phyloP scores from a whole-genome alignment of 768 basidiomycete genomes.

The Mycena epipterygia region DNA sequence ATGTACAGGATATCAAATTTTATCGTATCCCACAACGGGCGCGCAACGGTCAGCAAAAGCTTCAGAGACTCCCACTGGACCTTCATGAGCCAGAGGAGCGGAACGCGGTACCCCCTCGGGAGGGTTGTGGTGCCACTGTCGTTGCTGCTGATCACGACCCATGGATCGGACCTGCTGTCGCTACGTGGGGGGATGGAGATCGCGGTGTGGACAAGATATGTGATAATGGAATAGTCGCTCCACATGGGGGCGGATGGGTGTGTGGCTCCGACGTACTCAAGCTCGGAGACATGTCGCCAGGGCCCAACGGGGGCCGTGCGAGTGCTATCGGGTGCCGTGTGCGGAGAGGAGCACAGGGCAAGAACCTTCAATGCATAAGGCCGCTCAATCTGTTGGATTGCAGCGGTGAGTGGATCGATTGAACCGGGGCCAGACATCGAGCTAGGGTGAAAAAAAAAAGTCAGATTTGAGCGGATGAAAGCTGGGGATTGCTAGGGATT shows the following conservation, averaged over 20 bases:
- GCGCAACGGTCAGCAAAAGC: conserved; percentile 24
- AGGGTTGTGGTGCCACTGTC: conserved; percentile 24
- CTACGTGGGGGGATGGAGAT: conserved; percentile 31
- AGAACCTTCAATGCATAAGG: conserved; percentile 23
- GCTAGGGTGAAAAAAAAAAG: conserved; percentile 26
- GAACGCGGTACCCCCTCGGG: conserved; percentile 36
- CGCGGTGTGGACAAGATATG: conserved; percentile 26
- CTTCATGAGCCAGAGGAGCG: conserved; percentile 28
- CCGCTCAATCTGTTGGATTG: conserved; percentile 20
- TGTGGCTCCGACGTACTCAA: conserved; percentile 32
- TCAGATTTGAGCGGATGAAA: conserved; percentile 22
- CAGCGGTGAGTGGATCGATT: conserved; percentile 20
- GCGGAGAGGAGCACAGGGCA: conserved; percentile 34
- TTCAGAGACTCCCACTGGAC: conserved; percentile 35
- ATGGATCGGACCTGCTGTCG: conserved; percentile 33
- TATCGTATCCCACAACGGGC: conserved; percentile 32
- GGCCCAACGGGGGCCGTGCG: neutral
- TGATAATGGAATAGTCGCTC: conserved; percentile 29
- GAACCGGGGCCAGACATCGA: conserved; percentile 20
- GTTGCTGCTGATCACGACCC: conserved; percentile 22
- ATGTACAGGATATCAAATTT: conserved; percentile 34
- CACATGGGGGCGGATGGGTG: conserved; percentile 15
- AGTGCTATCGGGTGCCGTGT: conserved; percentile 15
- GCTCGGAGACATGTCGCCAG: conserved; percentile 23
- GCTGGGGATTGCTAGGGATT: neutral